Percentiles rank a stretch among this genome's conserved stretches.
phyloP scores from a whole-genome alignment of 2,329 filamentous ascomycete species.

The Fusarium fujikuroi region DNA sequence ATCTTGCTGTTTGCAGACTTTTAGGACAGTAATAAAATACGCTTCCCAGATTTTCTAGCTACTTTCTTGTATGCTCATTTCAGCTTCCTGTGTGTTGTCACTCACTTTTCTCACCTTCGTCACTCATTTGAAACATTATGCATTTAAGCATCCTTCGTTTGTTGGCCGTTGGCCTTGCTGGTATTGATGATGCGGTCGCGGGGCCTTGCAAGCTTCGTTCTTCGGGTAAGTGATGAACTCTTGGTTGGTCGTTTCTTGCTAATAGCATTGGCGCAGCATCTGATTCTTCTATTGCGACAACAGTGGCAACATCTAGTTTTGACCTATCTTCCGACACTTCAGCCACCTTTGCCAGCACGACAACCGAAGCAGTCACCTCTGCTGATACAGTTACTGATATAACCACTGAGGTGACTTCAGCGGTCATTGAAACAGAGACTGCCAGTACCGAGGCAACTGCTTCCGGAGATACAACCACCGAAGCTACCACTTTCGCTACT shows the following conservation, averaged over 20 bases:
- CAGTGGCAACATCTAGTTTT: not conserved
- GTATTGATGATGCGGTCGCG: not conserved
- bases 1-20: too few species aligned
- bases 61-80: too few species aligned
- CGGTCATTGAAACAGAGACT: not conserved
- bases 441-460: not conserved
- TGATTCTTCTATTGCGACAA: not conserved
- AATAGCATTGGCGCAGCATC: not conserved
- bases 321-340: not conserved
- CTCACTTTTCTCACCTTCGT: not conserved
- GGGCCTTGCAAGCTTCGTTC: not conserved
- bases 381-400: not conserved
- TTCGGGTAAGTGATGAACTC: not conserved
- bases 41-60: too few species aligned
- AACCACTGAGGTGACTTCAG: not conserved
- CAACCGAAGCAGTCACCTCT: not conserved
- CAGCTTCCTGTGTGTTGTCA: too few species aligned
- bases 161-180: not conserved
- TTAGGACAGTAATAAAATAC: not conserved
- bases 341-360: not conserved
- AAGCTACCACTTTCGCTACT: not conserved
- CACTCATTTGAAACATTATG: not conserved
- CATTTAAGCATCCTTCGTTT: not conserved
- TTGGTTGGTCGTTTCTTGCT: fast-evolving
- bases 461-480: not conserved